Conservation (phyloP, 352 stramenopile species). For the Pythium monospermum region DNA sequence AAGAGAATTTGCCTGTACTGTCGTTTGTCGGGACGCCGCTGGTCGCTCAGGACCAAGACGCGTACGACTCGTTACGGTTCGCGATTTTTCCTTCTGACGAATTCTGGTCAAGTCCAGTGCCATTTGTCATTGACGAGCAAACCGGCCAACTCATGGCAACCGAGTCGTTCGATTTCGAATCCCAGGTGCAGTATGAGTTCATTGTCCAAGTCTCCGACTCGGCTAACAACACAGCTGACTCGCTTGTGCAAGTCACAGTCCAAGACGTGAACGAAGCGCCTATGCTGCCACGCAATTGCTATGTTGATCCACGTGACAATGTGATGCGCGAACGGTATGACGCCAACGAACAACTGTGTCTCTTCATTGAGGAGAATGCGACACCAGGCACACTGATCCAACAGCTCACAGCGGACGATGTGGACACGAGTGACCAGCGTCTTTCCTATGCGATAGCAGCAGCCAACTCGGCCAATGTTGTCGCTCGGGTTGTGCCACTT, state of each 20-base stretch:
- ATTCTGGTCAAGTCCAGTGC: neutral
- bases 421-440: constrained; percentile 31
- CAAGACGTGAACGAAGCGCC: constrained; percentile 46
- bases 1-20: constrained; percentile 29
- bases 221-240: constrained; percentile 11
- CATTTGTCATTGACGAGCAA: constrained; percentile 34
- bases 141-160: constrained; percentile 32
- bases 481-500: constrained; percentile 24
- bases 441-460: constrained; percentile 40
- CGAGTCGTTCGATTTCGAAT: constrained; percentile 31
- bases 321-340: constrained; percentile 30
- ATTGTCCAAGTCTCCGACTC: constrained; percentile 13
- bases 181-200: constrained; percentile 22
- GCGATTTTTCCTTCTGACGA: neutral
- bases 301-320: constrained; percentile 27
- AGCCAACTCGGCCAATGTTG: constrained; percentile 5
- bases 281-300: constrained; percentile 41
- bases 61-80: constrained; percentile 16
- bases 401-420: constrained; percentile 27
- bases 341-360: constrained; percentile 42
- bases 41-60: constrained; percentile 12
- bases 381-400: constrained; percentile 21
- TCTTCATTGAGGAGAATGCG: constrained; percentile 34
- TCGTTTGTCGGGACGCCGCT: constrained; percentile 18
- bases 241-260: constrained; percentile 25